These are phyloP conservation scores for Trapa bicornis DNA, from an alignment of 345 rosid genomes.

Conservation along the genomic window DNA sequence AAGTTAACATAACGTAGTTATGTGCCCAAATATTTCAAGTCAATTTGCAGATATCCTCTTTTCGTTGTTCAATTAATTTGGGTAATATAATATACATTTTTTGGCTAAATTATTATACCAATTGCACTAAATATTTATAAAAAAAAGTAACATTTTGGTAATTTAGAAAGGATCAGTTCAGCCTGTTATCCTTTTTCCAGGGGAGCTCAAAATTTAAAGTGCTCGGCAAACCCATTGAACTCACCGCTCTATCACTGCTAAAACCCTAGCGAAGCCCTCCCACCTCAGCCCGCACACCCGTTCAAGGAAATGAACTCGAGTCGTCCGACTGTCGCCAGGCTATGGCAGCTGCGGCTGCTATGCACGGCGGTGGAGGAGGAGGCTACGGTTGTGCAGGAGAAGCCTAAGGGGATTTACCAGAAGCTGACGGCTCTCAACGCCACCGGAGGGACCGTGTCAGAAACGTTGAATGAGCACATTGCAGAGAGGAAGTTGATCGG, in stretches of 20 bases:
- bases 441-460: slow-evolving; percentile 35
- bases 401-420: slow-evolving; percentile 17
- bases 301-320: slow-evolving; percentile 10
- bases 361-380: slow-evolving; percentile 13
- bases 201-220: too few species aligned
- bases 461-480: slow-evolving; percentile 35
- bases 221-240: too few species aligned
- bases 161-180: too few species aligned
- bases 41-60: too few species aligned
- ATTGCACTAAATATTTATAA: too few species aligned
- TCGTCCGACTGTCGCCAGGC: slow-evolving; percentile 14
- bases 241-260: neutral
- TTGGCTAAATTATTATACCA: too few species aligned
- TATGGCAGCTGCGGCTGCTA: slow-evolving; percentile 17
- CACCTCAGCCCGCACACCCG: neutral
- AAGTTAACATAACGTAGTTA: too few species aligned
- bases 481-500: slow-evolving; percentile 36
- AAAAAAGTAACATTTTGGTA: too few species aligned
- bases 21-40: too few species aligned
- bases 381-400: slow-evolving; percentile 10
- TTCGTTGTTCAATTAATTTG: too few species aligned
- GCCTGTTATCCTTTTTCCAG: too few species aligned
- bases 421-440: slow-evolving; percentile 38
- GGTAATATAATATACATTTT: too few species aligned
- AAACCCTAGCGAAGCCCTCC: neutral